phyloP scores from a whole-genome alignment of 805 yeast genomes.

The Candida namnaoensis region DNA sequence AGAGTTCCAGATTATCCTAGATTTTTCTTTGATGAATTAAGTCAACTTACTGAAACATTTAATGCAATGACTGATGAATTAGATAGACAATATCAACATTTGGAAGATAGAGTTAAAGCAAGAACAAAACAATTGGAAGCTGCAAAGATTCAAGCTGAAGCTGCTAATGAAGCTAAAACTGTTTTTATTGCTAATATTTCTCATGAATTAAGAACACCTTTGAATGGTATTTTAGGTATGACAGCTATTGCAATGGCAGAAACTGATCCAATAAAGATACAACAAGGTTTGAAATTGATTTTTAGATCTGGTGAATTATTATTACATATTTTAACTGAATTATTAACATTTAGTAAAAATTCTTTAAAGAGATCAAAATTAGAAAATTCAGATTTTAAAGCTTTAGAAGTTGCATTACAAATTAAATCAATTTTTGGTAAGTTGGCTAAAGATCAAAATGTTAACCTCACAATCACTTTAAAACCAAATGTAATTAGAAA shows the following conservation, averaged over 20 bases:
- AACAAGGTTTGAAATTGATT: slow-evolving; percentile 70
- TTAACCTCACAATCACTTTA: slow-evolving; percentile 52
- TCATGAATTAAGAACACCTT: slow-evolving; percentile 90
- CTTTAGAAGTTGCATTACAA: slow-evolving; percentile 77
- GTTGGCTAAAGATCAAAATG: slow-evolving; percentile 70
- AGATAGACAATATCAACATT: slow-evolving; percentile 70
- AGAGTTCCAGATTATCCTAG: slow-evolving; percentile 39
- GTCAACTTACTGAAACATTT: slow-evolving; percentile 82
- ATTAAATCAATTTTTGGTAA: slow-evolving; percentile 79
- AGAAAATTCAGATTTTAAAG: slow-evolving; percentile 74
- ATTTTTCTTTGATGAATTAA: slow-evolving; percentile 71
- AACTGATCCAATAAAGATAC: slow-evolving; percentile 54
- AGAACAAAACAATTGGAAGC: slow-evolving; percentile 85
- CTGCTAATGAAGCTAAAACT: slow-evolving; percentile 95
- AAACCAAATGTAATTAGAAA: slow-evolving; percentile 52
- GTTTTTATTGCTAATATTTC: slow-evolving; percentile 88
- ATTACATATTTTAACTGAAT: slow-evolving; percentile 82
- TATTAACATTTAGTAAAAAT: slow-evolving; percentile 87
- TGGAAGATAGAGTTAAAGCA: slow-evolving; percentile 82
- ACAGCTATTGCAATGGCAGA: slow-evolving; percentile 92
- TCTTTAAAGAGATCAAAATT: slow-evolving; percentile 76
- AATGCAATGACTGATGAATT: slow-evolving; percentile 87
- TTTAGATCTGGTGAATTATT: slow-evolving; percentile 88
- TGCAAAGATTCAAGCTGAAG: slow-evolving; percentile 83
- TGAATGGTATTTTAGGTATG: slow-evolving; percentile 95